phyloP scores from a whole-genome alignment of 805 yeast species.

The Candida palmyrensis region DNA sequence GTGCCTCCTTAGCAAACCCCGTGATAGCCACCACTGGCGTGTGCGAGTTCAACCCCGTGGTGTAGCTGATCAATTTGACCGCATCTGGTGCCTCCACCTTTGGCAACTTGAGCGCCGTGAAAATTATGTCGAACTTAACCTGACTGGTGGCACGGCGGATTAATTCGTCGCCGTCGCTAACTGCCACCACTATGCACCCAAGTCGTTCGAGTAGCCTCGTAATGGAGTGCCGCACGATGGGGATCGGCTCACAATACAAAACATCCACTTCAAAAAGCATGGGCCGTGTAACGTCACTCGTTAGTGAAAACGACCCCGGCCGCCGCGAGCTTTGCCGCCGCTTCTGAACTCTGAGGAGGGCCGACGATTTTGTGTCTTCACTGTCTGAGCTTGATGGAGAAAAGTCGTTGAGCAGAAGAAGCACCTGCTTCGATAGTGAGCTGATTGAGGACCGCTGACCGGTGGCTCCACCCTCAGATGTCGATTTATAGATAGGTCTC shows the following conservation, averaged over 20 bases:
- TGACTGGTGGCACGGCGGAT: slow-evolving; percentile 77
- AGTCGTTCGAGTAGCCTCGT: slow-evolving; percentile 56
- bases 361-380: slow-evolving; percentile 50
- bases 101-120: slow-evolving; percentile 67
- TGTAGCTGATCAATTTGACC: slow-evolving; percentile 66
- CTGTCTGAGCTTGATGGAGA: slow-evolving; percentile 63
- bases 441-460: slow-evolving; percentile 18
- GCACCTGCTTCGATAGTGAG: slow-evolving; percentile 22
- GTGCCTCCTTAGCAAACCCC: slow-evolving; percentile 65
- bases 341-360: slow-evolving; percentile 47
- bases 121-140: slow-evolving; percentile 76
- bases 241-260: slow-evolving; percentile 81
- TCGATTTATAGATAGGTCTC: no score
- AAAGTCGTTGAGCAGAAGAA: slow-evolving; percentile 22
- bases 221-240: slow-evolving; percentile 68
- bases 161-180: slow-evolving; percentile 76
- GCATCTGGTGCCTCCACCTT: slow-evolving; percentile 72
- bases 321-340: slow-evolving; percentile 50
- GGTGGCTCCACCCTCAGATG: no score
- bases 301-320: slow-evolving; percentile 15
- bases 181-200: slow-evolving; percentile 78
- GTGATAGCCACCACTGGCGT: slow-evolving; percentile 79
- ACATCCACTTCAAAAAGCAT: slow-evolving; percentile 48
- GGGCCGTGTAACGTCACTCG: slow-evolving; percentile 3
- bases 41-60: slow-evolving; percentile 68